These are phyloP conservation scores for Clavispora carvajalis DNA, from an alignment of 805 yeast species.

Conservation along the genomic window DNA sequence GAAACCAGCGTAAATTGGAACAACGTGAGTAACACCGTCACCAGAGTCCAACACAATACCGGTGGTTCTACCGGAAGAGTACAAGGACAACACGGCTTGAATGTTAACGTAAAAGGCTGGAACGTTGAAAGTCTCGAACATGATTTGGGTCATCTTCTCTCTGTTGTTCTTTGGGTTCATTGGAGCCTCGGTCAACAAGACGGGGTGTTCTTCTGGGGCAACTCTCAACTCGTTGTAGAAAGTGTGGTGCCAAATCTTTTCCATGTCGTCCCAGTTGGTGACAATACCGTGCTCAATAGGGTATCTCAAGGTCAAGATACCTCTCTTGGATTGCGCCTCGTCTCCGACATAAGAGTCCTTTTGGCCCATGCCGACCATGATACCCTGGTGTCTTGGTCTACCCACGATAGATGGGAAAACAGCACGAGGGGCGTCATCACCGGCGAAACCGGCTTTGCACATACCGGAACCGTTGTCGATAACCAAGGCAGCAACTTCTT, in stretches of 20 bases:
- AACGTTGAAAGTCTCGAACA: conserved; percentile 98
- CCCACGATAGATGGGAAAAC: conserved; percentile 99
- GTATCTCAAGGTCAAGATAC: conserved; percentile 96
- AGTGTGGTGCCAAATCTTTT: conserved; percentile 99
- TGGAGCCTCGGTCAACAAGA: conserved; percentile 98
- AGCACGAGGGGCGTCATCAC: conserved; percentile 99
- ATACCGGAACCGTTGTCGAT: conserved; percentile 99
- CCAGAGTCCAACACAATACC: conserved; percentile 99
- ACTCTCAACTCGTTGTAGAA: conserved; percentile 99
- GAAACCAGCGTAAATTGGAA: conserved; percentile 99
- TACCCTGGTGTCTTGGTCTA: conserved; percentile 99
- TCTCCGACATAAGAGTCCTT: conserved; percentile 99
- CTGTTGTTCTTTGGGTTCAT: conserved; percentile 99
- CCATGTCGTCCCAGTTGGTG: conserved; percentile 99
- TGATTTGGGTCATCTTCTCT: conserved; percentile 99
- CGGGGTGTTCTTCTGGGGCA: conserved; percentile 99
- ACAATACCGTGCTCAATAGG: conserved; percentile 99
- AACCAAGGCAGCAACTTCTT: conserved; percentile 61
- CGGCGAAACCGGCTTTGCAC: conserved; percentile 99
- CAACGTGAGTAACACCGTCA: conserved; percentile 99
- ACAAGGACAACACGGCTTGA: conserved; percentile 96
- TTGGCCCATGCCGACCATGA: conserved; percentile 99
- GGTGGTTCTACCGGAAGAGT: conserved; percentile 99
- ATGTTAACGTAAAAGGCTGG: conserved; percentile 99
- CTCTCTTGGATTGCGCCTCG: conserved; percentile 99